A percentile compares a stretch with the other conserved stretches of the same genome.
Evolutionary conservation across 208 protist genomes (phyloP).

Genomic region (Phytomonas sp.): DNA sequence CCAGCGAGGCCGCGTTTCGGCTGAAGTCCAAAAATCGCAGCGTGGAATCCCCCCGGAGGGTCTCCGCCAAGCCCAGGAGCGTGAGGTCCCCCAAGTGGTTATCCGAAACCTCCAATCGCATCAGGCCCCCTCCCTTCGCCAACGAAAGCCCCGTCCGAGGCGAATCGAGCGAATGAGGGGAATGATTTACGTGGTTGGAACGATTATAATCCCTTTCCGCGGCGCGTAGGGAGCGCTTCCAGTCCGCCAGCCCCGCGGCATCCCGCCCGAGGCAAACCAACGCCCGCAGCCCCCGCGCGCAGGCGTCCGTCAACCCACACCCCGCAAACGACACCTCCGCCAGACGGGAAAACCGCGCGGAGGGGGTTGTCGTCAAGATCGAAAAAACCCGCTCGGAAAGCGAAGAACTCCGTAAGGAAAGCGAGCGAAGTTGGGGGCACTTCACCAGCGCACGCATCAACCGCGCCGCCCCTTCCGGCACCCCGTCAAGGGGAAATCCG

Average conservation of each 20-base stretch:
- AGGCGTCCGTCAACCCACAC: conserved; percentile 47
- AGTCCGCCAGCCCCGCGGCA: conserved; percentile 17
- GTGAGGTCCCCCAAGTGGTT: conserved; percentile 50
- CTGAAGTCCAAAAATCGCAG: conserved; percentile 46
- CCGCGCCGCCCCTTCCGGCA: conserved; percentile 8
- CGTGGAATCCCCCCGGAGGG: conserved; percentile 25
- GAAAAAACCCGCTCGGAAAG: conserved; percentile 29
- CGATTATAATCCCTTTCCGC: conserved; percentile 4
- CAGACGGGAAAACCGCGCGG: conserved; percentile 23
- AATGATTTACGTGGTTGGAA: no score
- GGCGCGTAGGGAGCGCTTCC: conserved; percentile 37
- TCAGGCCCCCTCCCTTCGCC: conserved; percentile 15
- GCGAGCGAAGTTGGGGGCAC: conserved; percentile 27
- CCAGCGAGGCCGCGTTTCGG: conserved; percentile 30
- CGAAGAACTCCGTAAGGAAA: conserved; percentile 27
- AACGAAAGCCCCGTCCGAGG: not conserved
- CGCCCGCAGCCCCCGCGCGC: conserved; percentile 20
- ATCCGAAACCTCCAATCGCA: conserved; percentile 42
- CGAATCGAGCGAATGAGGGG: no score
- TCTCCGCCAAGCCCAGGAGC: conserved; percentile 26
- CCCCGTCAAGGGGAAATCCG: not conserved
- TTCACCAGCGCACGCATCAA: conserved; percentile 30
- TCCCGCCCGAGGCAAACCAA: conserved; percentile 24
- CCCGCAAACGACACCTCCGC: conserved; percentile 49
- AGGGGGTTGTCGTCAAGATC: conserved; percentile 13